These are phyloP conservation scores for Acer yangbiense DNA, from an alignment of 345 rosid species.

Conservation along the genomic window DNA sequence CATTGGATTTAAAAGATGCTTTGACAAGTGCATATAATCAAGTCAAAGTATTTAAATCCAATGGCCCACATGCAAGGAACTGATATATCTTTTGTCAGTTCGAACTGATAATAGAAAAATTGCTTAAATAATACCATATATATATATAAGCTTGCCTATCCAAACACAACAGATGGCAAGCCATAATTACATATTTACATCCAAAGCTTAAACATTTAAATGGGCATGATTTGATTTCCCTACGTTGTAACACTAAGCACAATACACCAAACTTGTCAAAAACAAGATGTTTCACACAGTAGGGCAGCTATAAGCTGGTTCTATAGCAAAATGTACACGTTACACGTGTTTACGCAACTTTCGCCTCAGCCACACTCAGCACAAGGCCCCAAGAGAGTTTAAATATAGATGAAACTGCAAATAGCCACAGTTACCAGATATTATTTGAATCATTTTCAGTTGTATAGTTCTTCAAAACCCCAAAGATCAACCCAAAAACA, in stretches of 20 bases:
- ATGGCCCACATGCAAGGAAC: no score
- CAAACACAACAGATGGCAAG: no score
- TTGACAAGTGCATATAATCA: no score
- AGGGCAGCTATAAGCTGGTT: neutral
- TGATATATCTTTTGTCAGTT: no score
- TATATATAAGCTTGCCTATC: no score
- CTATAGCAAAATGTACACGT: neutral
- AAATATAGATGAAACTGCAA: conserved; percentile 51
- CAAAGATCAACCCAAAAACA: neutral
- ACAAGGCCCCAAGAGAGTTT: conserved; percentile 25
- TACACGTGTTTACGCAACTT: neutral
- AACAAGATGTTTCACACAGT: neutral
- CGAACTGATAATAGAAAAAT: no score
- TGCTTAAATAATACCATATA: no score
- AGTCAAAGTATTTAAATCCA: no score
- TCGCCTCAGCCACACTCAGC: neutral
- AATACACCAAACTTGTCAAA: no score
- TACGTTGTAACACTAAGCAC: no score
- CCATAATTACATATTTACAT: no score
- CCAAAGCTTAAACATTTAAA: neutral
- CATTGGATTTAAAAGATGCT: no score
- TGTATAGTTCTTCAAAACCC: neutral
- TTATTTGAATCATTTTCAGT: conserved; percentile 6
- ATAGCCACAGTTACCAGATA: neutral
- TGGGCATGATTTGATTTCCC: neutral